These are phyloP conservation scores for Didymella keratinophila DNA, from an alignment of 2,329 filamentous ascomycete species.

Conservation along the genomic window DNA sequence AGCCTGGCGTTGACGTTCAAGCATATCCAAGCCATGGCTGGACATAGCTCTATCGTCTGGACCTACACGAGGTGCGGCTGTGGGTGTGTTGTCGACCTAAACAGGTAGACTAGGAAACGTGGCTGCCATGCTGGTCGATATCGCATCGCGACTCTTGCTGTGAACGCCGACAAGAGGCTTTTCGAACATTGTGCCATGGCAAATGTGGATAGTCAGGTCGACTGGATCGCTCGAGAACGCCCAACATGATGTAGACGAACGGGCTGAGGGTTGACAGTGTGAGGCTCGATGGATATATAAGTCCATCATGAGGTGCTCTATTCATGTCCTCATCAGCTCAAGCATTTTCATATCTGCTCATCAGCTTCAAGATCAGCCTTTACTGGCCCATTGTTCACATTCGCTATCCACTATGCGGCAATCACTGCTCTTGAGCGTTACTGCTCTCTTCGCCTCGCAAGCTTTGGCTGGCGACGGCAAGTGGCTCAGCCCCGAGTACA, in stretches of 20 bases:
- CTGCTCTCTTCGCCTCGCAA: slow-evolving; percentile 27
- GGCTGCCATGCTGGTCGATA: slow-evolving; percentile 18
- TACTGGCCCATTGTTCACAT: slow-evolving; percentile 3
- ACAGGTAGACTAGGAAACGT: slow-evolving; percentile 18
- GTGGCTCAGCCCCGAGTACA: slow-evolving; percentile 48
- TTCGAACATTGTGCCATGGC: slow-evolving; percentile 8
- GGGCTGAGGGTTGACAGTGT: background rate
- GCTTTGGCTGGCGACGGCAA: slow-evolving; percentile 32
- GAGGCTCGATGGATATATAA: slow-evolving; percentile 20
- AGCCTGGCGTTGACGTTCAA: slow-evolving; percentile 4
- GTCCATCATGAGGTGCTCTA: slow-evolving; percentile 3
- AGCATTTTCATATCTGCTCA: slow-evolving; percentile 23
- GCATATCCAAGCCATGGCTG: slow-evolving; percentile 12
- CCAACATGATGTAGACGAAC: background rate
- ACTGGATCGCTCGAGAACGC: slow-evolving; percentile 16
- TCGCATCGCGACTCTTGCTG: background rate
- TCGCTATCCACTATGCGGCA: slow-evolving; percentile 23
- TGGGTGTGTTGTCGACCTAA: slow-evolving; percentile 1
- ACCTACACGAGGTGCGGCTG: slow-evolving; percentile 6
- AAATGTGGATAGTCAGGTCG: slow-evolving; percentile 6
- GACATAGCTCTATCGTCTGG: slow-evolving; percentile 4
- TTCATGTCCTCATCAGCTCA: slow-evolving; percentile 10
- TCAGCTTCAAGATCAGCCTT: slow-evolving; percentile 6
- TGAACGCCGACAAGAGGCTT: slow-evolving; percentile 11
- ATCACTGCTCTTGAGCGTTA: slow-evolving; percentile 24